Conservation (phyloP, 2,329 filamentous ascomycete species). For the Sordariomycetes sp. region DNA sequence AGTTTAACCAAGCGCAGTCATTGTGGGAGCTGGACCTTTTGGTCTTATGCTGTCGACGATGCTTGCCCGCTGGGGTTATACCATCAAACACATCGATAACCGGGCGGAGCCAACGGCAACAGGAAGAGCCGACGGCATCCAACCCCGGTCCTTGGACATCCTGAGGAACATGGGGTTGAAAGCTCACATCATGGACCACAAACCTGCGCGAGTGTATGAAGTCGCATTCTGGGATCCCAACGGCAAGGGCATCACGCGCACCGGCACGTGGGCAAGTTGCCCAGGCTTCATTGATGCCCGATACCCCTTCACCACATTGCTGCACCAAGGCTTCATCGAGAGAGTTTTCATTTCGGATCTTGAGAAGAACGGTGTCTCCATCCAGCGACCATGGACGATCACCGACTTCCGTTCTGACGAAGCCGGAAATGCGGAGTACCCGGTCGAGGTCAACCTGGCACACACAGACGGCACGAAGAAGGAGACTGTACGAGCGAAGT, state of each 20-base stretch:
- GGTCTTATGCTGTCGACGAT: constrained; percentile 64
- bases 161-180: constrained; percentile 86
- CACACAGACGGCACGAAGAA: constrained; percentile 63
- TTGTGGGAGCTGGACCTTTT: constrained; percentile 30
- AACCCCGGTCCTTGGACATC: constrained; percentile 72
- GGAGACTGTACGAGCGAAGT: constrained; percentile 61
- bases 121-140: constrained; percentile 84
- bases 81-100: constrained; percentile 92
- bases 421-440: constrained; percentile 53
- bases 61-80: constrained; percentile 87
- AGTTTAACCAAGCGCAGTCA: constrained; percentile 24
- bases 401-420: constrained; percentile 51
- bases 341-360: constrained; percentile 60
- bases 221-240: constrained; percentile 63
- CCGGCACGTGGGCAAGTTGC: constrained; percentile 69
- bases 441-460: constrained; percentile 69
- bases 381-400: constrained; percentile 60
- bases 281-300: constrained; percentile 71
- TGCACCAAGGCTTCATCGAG: constrained; percentile 66
- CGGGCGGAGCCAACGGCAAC: constrained; percentile 75
- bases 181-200: constrained; percentile 75
- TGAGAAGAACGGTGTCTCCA: constrained; percentile 46
- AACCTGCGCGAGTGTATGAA: constrained; percentile 78
- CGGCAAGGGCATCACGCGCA: constrained; percentile 50
- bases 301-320: constrained; percentile 60